These are phyloP conservation scores for Colletotrichum cordylinicola DNA, from an alignment of 2,329 filamentous ascomycete species.

Conservation along the genomic window DNA sequence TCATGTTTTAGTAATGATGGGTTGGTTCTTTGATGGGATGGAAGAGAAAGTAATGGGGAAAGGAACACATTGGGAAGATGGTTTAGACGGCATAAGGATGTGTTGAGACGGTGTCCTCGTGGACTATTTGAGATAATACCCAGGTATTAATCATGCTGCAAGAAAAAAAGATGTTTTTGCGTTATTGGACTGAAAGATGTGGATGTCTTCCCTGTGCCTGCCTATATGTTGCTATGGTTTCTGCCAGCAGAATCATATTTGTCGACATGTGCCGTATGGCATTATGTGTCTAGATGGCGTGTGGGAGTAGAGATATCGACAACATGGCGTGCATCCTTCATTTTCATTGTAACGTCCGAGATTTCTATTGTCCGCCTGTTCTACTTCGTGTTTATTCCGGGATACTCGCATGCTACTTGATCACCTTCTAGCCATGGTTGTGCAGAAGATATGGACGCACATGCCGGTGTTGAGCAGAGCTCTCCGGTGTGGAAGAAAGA, in stretches of 20 bases:
- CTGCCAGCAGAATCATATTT: background rate
- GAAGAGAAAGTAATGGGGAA: background rate
- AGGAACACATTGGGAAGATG: background rate
- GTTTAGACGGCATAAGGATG: background rate
- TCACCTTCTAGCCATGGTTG: background rate
- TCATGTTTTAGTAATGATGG: background rate
- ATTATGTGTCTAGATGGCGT: background rate
- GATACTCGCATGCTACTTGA: background rate
- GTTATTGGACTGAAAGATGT: background rate
- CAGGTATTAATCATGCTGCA: background rate
- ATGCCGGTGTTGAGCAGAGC: background rate
- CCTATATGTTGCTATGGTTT: background rate
- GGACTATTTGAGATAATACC: background rate
- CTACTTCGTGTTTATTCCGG: fast-evolving
- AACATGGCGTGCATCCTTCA: background rate
- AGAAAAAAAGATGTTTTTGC: background rate
- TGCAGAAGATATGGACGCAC: background rate
- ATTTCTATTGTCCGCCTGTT: background rate
- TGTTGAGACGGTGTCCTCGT: background rate
- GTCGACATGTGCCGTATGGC: too few relatives aligned
- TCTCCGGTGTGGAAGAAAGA: background rate
- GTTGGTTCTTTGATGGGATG: background rate
- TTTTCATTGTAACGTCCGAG: background rate
- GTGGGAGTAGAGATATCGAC: background rate
- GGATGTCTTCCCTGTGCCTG: too few relatives aligned